Evolutionary conservation across 2,329 filamentous ascomycete species (phyloP), one percentile per base, ranked within the genome.

Genomic region (Aspergillus niger): DNA sequence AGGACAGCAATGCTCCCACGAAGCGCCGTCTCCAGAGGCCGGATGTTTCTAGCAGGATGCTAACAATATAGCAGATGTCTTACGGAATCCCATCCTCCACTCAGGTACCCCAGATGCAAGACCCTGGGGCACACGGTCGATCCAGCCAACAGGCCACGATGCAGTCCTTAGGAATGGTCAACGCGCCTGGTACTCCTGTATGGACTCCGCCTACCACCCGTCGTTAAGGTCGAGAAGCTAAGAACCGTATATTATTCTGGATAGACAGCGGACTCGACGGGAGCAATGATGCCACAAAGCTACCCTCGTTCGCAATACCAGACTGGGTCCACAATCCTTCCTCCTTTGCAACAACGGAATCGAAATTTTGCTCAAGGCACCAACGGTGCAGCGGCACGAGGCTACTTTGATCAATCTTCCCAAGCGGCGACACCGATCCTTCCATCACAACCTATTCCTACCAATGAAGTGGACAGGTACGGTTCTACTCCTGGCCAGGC

Each of bases 131-230:
- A 41, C 72, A 74, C 56, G 63, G 65, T 53, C 72, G 74, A 52
- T 62, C 70, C 30, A 72, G 68, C 62, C 74, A 76, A 50, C 74
- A 76, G 63, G 74, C 74, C 20, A 67, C 73, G 10, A 74, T 76
- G 70, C 73, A 75, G 63, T 71, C 73, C 49, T 50, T 76, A 50
- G 73, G 73, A 61, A 69, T 72, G 62, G 73, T 75, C 67, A 76
- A 75, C 59, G 72, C 71, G 62, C 71, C 73, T 62, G 71, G 72
- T 51, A 76, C 74, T 61, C 74, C 74, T 72, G 73, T 76, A 76
- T 69, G 73, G 64, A 66, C 65, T 66, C 64, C 62, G 60, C 65
- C 57, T 67, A 62, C 61, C 65, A 65, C 63, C 70, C 65, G 67
- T 60, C 57, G 57, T 55, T 61, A 44, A 48, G 51, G 55, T 63